phyloP scores from a whole-genome alignment of 2,329 filamentous ascomycete species.

The Aspergillus luchuensis region DNA sequence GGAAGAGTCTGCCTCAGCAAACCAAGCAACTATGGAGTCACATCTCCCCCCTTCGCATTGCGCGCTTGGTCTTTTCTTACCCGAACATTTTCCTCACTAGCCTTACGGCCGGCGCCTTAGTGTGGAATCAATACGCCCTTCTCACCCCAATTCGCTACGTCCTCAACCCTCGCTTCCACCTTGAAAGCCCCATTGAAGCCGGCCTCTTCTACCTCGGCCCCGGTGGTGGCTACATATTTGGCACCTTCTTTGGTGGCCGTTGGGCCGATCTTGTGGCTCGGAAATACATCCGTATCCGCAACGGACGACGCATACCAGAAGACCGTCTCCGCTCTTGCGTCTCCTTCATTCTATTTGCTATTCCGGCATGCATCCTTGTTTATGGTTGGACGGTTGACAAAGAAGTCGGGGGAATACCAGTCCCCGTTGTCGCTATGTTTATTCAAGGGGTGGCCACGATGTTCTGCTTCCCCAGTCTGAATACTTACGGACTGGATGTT shows the following conservation, averaged over 20 bases:
- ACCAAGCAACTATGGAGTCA: constrained; percentile 60
- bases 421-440: constrained; percentile 72
- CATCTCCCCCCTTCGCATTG: constrained; percentile 65
- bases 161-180: constrained; percentile 71
- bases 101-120: constrained; percentile 62
- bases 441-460: constrained; percentile 72
- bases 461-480: constrained; percentile 73
- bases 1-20: constrained; percentile 54
- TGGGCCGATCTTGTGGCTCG: constrained; percentile 70
- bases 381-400: constrained; percentile 68
- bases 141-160: constrained; percentile 72
- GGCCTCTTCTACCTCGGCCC: constrained; percentile 76
- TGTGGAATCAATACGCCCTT: constrained; percentile 75
- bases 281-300: constrained; percentile 61
- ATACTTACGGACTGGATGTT: constrained; percentile 81
- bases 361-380: constrained; percentile 66
- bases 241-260: constrained; percentile 71
- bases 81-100: constrained; percentile 67
- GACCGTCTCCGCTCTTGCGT: constrained; percentile 66
- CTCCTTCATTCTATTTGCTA: constrained; percentile 58
- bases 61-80: constrained; percentile 66
- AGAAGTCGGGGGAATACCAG: constrained; percentile 55
- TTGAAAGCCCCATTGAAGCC: constrained; percentile 66
- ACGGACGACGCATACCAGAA: constrained; percentile 64
- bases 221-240: constrained; percentile 68